These are phyloP conservation scores for Xylariaceae sp. DNA, from an alignment of 2,329 filamentous ascomycete genomes.

Conservation along the genomic window DNA sequence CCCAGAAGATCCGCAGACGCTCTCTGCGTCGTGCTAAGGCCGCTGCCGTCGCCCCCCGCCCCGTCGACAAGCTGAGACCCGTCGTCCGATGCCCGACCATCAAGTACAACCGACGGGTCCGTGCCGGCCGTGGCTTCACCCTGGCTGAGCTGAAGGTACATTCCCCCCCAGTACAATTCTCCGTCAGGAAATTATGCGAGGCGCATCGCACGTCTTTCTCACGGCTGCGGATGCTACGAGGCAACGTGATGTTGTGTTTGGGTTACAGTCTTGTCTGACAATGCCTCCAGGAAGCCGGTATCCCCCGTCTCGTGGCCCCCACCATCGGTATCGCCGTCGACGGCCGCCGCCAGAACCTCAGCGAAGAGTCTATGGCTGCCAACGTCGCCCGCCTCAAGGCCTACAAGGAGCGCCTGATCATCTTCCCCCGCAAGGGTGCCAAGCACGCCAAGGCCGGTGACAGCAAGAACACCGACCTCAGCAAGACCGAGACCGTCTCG, in stretches of 20 bases:
- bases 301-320: slow-evolving; percentile 85
- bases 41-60: slow-evolving; percentile 88
- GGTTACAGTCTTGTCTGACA: slow-evolving; percentile 28
- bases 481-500: slow-evolving; percentile 54
- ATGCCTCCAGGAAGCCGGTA: slow-evolving; percentile 75
- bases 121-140: slow-evolving; percentile 95
- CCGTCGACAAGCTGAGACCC: slow-evolving; percentile 93
- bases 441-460: slow-evolving; percentile 84
- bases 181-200: no score
- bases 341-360: slow-evolving; percentile 92
- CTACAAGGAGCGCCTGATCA: slow-evolving; percentile 91
- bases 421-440: slow-evolving; percentile 94
- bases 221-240: no score
- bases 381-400: slow-evolving; percentile 98
- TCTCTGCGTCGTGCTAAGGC: slow-evolving; percentile 91
- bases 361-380: slow-evolving; percentile 85
- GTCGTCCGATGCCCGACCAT: slow-evolving; percentile 95
- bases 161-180: no score
- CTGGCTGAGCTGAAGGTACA: slow-evolving; percentile 94
- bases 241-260: no score
- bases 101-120: slow-evolving; percentile 98
- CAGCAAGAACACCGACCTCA: slow-evolving; percentile 68
- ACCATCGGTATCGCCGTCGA: slow-evolving; percentile 98
- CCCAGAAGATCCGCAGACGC: slow-evolving; percentile 90
- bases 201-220: slow-evolving; percentile 7